Evolutionary conservation across 2,329 filamentous ascomycete species (phyloP), one percentile per base, ranked within the genome.

Genomic region (Whalleya microplaca): DNA sequence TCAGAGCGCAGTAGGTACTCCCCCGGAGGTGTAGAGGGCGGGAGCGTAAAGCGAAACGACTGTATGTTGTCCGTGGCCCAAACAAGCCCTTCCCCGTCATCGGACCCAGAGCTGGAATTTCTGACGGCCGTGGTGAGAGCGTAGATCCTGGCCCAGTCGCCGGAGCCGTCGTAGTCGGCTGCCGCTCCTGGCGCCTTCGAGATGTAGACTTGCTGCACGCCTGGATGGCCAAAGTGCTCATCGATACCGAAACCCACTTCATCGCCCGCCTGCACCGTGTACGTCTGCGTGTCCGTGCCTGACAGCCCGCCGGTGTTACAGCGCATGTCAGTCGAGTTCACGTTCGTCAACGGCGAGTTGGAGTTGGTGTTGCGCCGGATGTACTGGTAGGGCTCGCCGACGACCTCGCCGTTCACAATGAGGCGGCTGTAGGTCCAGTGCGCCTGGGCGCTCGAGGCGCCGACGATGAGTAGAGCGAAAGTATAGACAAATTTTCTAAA

Each of bases 1-100:
- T 66, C 64, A 9, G 62, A 60, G 7, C 65, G 61, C 10, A 67
- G 45, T 6, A 67, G 55, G 42, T 67, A 66, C 51, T 66, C 64
- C 12, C 64, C 65, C n/a, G 60, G 45, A 12, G 62, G 59, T 29
- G 60, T 62, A 9, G 41, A 27, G 10, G 41, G 42, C 21, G 58
- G 58, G 45, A 65, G 50, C 32, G 41, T 6, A 48, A 67, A 65
- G 12, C 47, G 51, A 48, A 66, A 65, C 10, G 53, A 55, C 23
- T 55, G 55, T 48, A 64, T 59, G n/a, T 55, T 63, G 32, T 61
- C 51, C 52, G 62, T 61, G 1, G 64, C 62, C 60, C 62, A 67
- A 23, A 41, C 40, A 12, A 64, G 49, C n/a, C 47, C 53, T 20
- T 51, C 56, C 2, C 32, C 45, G 4, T 49, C 29, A 1, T 16